phyloP scores from a whole-genome alignment of 1,284 basidiomycete species.

The Cryptococcus sp. region DNA sequence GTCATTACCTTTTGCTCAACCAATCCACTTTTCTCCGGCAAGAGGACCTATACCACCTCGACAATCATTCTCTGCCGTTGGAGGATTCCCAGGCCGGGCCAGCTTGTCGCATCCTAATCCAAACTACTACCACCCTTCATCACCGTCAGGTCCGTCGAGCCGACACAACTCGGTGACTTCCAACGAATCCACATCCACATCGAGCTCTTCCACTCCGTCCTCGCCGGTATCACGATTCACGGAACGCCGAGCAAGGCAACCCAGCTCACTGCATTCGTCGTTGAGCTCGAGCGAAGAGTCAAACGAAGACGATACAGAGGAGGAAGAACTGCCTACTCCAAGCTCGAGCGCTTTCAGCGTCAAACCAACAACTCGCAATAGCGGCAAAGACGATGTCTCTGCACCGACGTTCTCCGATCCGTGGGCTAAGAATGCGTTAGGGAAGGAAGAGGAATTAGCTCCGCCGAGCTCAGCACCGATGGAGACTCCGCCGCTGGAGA shows the following conservation, averaged over 20 bases:
- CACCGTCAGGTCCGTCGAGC: neutral
- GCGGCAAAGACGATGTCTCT: neutral
- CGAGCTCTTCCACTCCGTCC: slow-evolving; percentile 3
- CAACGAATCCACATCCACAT: neutral
- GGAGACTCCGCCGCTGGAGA: slow-evolving; percentile 16
- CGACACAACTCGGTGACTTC: slow-evolving; percentile 7
- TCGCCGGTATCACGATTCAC: neutral
- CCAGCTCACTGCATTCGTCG: neutral
- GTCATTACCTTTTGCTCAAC: neutral
- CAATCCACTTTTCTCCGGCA: neutral
- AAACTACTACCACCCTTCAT: neutral
- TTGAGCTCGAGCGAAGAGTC: slow-evolving; percentile 12
- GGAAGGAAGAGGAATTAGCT: neutral
- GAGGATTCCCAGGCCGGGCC: neutral
- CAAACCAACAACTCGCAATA: neutral
- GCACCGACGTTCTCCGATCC: slow-evolving; percentile 14
- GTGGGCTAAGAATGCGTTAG: slow-evolving; percentile 4
- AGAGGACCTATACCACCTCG: too few species aligned
- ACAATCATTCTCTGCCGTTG: neutral
- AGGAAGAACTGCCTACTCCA: slow-evolving; percentile 12
- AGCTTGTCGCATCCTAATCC: too few species aligned
- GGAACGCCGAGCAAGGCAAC: neutral
- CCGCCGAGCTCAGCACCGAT: neutral
- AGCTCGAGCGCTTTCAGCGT: neutral
- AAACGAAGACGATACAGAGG: slow-evolving; percentile 12